Conservation (phyloP, 805 yeast genomes). For the Yarrowia deformans region DNA sequence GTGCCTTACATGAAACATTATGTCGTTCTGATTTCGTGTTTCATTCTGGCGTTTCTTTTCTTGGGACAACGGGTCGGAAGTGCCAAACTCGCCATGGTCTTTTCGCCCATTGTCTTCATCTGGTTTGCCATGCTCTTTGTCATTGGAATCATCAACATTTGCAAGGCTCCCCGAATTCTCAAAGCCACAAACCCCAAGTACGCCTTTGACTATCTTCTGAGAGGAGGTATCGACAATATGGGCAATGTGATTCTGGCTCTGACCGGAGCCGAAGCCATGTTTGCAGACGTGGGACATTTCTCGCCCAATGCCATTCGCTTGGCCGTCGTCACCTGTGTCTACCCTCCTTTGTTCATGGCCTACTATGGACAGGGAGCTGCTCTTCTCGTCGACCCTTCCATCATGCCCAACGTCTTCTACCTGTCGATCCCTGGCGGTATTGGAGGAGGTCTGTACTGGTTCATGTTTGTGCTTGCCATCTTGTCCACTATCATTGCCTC, state of each 20-base stretch:
- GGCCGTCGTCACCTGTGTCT: slow-evolving; percentile 57
- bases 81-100: slow-evolving; percentile 55
- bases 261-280: slow-evolving; percentile 70
- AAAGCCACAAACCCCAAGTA: slow-evolving; percentile 60
- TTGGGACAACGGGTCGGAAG: slow-evolving; percentile 60
- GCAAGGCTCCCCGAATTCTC: slow-evolving; percentile 54
- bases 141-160: slow-evolving; percentile 58
- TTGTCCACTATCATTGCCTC: slow-evolving; percentile 65
- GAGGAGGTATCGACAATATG: slow-evolving; percentile 52
- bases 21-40: slow-evolving; percentile 59
- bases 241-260: slow-evolving; percentile 62
- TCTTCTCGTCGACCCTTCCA: slow-evolving; percentile 10
- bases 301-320: slow-evolving; percentile 59
- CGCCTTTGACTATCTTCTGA: slow-evolving; percentile 56
- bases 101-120: slow-evolving; percentile 62
- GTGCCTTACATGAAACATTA: slow-evolving; percentile 54
- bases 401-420: slow-evolving; percentile 38
- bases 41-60: slow-evolving; percentile 57
- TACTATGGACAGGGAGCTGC: slow-evolving; percentile 66
- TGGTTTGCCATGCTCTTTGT: slow-evolving; percentile 59
- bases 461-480: slow-evolving; percentile 58
- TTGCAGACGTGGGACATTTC: slow-evolving; percentile 68
- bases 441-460: slow-evolving; percentile 32
- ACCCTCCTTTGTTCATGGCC: slow-evolving; percentile 58
- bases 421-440: slow-evolving; percentile 28